Evolutionary conservation across 176 grass and related monocot genomes (phyloP).

Genomic region (Carex cristatella): DNA sequence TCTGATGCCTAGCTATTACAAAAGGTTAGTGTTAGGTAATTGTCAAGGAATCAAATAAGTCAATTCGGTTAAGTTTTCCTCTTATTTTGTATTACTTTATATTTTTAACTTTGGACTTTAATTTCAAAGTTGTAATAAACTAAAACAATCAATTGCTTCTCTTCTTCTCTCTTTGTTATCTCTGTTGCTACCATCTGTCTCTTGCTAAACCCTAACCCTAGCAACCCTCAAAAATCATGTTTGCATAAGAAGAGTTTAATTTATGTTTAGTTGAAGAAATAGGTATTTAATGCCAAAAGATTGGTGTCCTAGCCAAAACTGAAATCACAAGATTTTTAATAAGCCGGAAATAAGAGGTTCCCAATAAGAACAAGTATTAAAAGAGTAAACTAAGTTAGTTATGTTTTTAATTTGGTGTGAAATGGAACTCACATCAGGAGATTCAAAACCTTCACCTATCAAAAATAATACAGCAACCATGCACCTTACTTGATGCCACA

Average conservation of each 20-base stretch:
- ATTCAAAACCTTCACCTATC: constrained; percentile 72
- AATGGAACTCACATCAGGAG: constrained; percentile 66
- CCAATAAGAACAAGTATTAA: background rate
- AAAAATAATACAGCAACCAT: constrained; percentile 94
- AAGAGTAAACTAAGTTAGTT: background rate
- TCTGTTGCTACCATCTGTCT: background rate
- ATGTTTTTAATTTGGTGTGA: background rate
- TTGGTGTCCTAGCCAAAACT: background rate
- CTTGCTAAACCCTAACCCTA: background rate
- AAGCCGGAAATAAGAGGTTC: background rate
- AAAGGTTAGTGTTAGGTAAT: background rate
- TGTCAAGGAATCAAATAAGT: background rate
- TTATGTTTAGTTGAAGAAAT: background rate
- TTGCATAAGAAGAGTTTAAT: background rate
- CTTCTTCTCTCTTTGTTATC: background rate
- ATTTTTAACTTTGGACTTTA: background rate
- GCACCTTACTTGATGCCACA: constrained; percentile 99
- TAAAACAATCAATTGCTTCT: background rate
- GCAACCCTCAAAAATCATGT: background rate
- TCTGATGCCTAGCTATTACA: background rate
- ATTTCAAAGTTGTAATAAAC: background rate
- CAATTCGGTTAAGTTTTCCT: background rate
- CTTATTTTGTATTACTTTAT: background rate
- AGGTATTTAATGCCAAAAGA: background rate
- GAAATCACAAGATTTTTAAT: background rate